Conservation (phyloP, 1,139 yeast genomes). For the Magnusiomyces tetraspermus region DNA sequence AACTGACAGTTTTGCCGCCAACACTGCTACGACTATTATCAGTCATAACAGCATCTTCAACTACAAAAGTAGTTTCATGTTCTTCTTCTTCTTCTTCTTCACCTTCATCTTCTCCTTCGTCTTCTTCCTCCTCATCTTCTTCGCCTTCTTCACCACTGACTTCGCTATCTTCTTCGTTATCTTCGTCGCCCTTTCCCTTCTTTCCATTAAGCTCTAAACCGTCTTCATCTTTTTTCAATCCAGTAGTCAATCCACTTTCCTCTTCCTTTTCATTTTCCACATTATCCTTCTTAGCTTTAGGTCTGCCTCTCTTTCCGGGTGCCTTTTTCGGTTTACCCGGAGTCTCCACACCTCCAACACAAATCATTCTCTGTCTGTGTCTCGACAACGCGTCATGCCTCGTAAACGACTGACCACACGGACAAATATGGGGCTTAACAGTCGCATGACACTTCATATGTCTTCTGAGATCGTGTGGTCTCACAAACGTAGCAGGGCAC, state of each 20-base stretch:
- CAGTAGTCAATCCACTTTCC: too few relatives aligned
- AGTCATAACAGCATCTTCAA: too few relatives aligned
- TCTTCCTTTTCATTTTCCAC: slow-evolving; percentile 6
- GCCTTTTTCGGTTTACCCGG: slow-evolving; percentile 28
- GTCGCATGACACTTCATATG: slow-evolving; percentile 77
- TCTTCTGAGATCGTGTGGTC: slow-evolving; percentile 88
- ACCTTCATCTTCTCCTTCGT: too few relatives aligned
- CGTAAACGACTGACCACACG: slow-evolving; percentile 87
- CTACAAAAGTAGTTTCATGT: too few relatives aligned
- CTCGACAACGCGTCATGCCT: slow-evolving; percentile 81
- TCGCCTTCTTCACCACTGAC: too few relatives aligned
- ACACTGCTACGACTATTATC: background rate
- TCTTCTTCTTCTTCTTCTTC: too few relatives aligned
- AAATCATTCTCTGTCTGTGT: slow-evolving; percentile 71
- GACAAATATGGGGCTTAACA: slow-evolving; percentile 65
- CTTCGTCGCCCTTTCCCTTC: too few relatives aligned
- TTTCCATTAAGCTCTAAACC: too few relatives aligned
- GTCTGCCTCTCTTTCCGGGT: slow-evolving; percentile 16
- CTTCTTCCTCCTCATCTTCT: too few relatives aligned
- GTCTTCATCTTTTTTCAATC: too few relatives aligned
- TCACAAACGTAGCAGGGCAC: slow-evolving; percentile 58
- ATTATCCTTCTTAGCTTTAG: slow-evolving; percentile 5
- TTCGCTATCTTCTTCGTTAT: too few relatives aligned
- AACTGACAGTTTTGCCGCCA: background rate
- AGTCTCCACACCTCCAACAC: slow-evolving; percentile 55